Conservation (phyloP, 352 stramenopile genomes). For the Pythium graminicola region DNA sequence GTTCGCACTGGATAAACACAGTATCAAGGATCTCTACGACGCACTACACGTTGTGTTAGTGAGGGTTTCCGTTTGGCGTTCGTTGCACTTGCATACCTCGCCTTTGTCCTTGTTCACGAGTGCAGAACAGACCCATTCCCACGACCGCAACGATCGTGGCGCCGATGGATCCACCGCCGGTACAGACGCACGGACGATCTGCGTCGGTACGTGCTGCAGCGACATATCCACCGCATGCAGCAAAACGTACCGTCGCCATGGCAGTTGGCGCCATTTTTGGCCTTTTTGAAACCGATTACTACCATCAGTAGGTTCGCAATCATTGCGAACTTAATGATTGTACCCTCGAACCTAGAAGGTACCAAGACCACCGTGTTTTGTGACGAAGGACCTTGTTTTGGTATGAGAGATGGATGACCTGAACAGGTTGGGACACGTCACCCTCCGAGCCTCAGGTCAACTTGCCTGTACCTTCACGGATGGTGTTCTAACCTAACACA, state of each 20-base stretch:
- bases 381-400: background rate
- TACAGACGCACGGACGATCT: slow-evolving; percentile 51
- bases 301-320: too few species aligned
- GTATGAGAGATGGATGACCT: too few species aligned
- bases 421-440: background rate
- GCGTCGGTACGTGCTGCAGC: slow-evolving; percentile 17
- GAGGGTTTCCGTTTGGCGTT: too few species aligned
- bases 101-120: slow-evolving; percentile 57
- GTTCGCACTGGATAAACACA: slow-evolving; percentile 65
- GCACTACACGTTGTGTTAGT: slow-evolving; percentile 25
- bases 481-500: too few species aligned
- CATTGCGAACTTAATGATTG: too few species aligned
- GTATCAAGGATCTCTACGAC: slow-evolving; percentile 52
- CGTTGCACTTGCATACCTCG: slow-evolving; percentile 24
- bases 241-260: background rate
- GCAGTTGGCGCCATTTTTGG: slow-evolving; percentile 7
- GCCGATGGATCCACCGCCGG: slow-evolving; percentile 49
- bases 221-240: slow-evolving; percentile 6
- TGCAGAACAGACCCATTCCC: slow-evolving; percentile 62
- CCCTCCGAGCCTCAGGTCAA: too few species aligned
- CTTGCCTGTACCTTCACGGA: too few species aligned
- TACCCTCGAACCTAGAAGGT: too few species aligned
- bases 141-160: slow-evolving; percentile 39
- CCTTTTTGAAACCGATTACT: slow-evolving; percentile 9
- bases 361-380: background rate